phyloP scores from a whole-genome alignment of 495 filamentous ascomycete genomes.

The Chaetomium fimeti region DNA sequence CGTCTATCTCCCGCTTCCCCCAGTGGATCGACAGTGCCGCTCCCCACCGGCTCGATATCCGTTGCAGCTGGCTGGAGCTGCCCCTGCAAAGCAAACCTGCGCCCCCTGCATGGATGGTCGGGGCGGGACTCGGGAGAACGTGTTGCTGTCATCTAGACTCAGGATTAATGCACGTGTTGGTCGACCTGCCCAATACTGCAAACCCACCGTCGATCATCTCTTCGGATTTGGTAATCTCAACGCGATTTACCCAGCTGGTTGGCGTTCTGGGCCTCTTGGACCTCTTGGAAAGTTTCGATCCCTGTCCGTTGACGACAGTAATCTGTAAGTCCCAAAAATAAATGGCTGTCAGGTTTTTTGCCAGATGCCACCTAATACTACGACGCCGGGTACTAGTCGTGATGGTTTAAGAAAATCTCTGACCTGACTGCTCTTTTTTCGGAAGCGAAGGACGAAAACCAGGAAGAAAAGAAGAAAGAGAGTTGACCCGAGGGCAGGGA shows the following conservation, averaged over 20 bases:
- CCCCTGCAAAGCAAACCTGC: slow-evolving; percentile 6
- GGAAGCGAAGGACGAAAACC: slow-evolving; percentile 5
- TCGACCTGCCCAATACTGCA: neutral
- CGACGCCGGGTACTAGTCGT: neutral
- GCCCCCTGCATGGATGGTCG: neutral
- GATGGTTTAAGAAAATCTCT: neutral
- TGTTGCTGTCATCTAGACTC: slow-evolving; percentile 3
- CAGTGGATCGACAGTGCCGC: slow-evolving; percentile 9
- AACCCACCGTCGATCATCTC: neutral
- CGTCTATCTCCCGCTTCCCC: neutral
- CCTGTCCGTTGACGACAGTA: neutral
- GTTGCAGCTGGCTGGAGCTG: neutral
- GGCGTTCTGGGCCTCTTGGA: neutral
- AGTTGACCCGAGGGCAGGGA: neutral
- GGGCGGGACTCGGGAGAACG: neutral
- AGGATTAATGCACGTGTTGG: slow-evolving; percentile 4
- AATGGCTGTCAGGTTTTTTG: neutral
- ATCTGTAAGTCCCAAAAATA: slow-evolving; percentile 8
- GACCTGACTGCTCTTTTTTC: neutral
- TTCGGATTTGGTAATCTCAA: too few species aligned
- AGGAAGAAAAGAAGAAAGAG: neutral
- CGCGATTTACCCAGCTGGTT: slow-evolving; percentile 3
- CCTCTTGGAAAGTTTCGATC: neutral
- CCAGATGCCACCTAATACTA: slow-evolving; percentile 3
- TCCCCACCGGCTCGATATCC: slow-evolving; percentile 12